Conservation (phyloP, 768 basidiomycete species). For the Leccinum subtestaceum region DNA sequence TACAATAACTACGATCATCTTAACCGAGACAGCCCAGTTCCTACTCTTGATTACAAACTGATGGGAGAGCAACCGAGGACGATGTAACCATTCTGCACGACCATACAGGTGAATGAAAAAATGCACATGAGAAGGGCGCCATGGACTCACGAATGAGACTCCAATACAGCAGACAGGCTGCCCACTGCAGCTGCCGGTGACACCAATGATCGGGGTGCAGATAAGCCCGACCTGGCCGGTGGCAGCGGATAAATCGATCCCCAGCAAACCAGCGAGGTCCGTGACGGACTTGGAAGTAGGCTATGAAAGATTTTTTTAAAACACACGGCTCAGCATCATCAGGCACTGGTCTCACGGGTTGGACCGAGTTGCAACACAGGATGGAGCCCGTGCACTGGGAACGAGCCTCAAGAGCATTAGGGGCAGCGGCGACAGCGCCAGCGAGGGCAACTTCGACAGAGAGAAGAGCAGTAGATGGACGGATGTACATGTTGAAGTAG, state of each 20-base stretch:
- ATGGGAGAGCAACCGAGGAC: no score
- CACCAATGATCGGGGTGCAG: background rate
- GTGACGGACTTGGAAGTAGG: background rate
- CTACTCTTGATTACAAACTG: no score
- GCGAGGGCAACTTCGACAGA: background rate
- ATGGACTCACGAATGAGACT: background rate
- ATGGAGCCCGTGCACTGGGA: background rate
- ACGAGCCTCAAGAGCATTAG: background rate
- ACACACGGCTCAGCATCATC: background rate
- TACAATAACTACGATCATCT: no score
- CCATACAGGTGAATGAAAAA: background rate
- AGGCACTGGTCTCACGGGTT: background rate
- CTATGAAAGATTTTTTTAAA: background rate
- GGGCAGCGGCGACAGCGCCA: background rate
- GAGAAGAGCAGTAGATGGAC: background rate
- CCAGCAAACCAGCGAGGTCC: background rate
- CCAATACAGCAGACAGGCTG: constrained; percentile 6
- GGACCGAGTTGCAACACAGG: background rate
- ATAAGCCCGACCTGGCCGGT: background rate
- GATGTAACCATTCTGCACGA: background rate
- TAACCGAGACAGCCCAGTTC: no score
- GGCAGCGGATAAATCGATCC: background rate
- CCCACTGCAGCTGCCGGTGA: no score
- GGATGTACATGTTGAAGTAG: background rate
- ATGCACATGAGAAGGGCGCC: no score